phyloP scores from a whole-genome alignment of 2,329 filamentous ascomycete species.

The Epichloe brachyelytri region DNA sequence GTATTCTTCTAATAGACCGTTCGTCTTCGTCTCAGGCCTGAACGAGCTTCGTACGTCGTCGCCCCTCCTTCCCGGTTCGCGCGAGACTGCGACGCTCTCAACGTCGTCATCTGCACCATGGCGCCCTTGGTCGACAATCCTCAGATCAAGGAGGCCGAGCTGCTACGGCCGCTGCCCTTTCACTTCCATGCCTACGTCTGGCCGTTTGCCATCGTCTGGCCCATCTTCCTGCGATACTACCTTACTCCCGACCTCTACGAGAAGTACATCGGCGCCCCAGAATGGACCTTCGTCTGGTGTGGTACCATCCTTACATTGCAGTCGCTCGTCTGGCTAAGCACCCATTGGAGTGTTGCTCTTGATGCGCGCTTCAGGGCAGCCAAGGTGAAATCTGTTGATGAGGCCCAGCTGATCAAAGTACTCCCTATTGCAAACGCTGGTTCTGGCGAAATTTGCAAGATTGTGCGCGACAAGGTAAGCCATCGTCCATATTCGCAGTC shows the following conservation, averaged over 20 bases:
- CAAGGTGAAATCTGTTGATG: conserved; percentile 53
- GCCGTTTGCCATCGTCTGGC: conserved; percentile 89
- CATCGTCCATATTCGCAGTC: not conserved
- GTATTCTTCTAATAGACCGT: not conserved
- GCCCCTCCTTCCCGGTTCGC: not conserved
- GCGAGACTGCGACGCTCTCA: conserved; percentile 1
- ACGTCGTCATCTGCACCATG: conserved; percentile 29
- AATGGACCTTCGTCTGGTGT: conserved; percentile 96
- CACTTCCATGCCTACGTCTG: conserved; percentile 81
- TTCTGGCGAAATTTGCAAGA: conserved; percentile 70
- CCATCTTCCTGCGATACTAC: conserved; percentile 79
- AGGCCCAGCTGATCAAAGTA: conserved; percentile 82
- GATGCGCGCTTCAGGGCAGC: conserved; percentile 70
- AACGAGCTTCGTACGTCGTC: not conserved
- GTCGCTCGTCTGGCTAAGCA: conserved; percentile 84
- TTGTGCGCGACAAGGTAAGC: conserved; percentile 59
- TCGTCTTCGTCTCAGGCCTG: not conserved
- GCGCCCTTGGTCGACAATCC: conserved; percentile 79
- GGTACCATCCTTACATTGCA: conserved; percentile 80
- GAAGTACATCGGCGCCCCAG: conserved; percentile 78
- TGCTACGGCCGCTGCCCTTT: conserved; percentile 74
- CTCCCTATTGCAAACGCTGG: conserved; percentile 84
- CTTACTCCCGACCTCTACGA: conserved; percentile 75
- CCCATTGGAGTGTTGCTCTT: conserved; percentile 92
- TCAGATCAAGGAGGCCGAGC: conserved; percentile 76